Evolutionary conservation across 306 rosid species (phyloP), one percentile per base, ranked within the genome.

Genomic region (Gillenia trifoliata): DNA sequence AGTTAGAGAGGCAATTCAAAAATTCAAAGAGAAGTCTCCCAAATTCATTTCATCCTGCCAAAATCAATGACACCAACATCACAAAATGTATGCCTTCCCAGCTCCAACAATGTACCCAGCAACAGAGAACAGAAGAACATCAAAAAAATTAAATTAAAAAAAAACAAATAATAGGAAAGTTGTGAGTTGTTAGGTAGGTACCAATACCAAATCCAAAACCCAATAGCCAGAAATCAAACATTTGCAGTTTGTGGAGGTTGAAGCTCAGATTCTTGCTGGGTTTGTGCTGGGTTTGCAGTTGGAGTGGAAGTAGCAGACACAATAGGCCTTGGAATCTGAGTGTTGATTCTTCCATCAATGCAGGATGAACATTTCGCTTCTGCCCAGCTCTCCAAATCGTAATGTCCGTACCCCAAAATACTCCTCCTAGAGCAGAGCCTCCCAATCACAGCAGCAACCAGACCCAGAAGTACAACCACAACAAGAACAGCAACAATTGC

Each of bases 371-470:
- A 92, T 78, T 90, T 92, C 8, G 64, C 83, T 85, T 92, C 93
- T n/a, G 89, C 98, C 98, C 98, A 92, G 43, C 84, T 90, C 86
- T 90, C 98, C 60, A 92, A 50, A 36, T 92, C 92, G 45, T 75
- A 92, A 52, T 92, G 85, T 4, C 92, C 91, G 60, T 88, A 85
- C 1, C 98, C 96, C 93, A 88, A 85, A 33, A 88, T 75, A 47
- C 78, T 84, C 80, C 78, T 88, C 29, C 89, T 86, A 0, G 89
- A 88, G 60, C 88, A 85, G 5, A 88, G 64, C 77, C 88, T 78
- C 73, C 92, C 92, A 66, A 88, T 84, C 82, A 85, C 81, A 8
- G 84, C 88, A 0, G 92, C 88, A 60, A 82, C 52, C 23, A 71
- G 30, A 0, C 88, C 86, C 81, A 88, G 64, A 45, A 85, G 76